These are phyloP conservation scores for Penicillium coprophilum DNA, from an alignment of 495 filamentous ascomycete species.

Conservation along the genomic window DNA sequence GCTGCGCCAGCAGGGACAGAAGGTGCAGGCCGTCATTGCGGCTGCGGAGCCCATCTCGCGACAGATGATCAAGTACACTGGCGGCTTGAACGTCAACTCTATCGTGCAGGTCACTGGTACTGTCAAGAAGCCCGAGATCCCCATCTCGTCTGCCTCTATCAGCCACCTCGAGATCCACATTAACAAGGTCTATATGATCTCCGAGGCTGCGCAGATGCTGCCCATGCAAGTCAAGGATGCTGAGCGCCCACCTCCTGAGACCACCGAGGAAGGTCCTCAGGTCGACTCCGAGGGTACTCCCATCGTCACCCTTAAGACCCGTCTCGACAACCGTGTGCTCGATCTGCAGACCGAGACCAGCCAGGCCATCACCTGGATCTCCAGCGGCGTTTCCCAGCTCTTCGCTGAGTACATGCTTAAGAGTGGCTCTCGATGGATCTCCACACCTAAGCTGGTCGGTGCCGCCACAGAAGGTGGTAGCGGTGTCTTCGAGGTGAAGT, in stretches of 20 bases:
- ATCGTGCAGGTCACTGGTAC: slow-evolving; percentile 76
- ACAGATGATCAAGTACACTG: slow-evolving; percentile 90
- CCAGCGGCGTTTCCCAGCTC: slow-evolving; percentile 74
- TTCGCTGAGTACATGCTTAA: slow-evolving; percentile 78
- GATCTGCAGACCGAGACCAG: slow-evolving; percentile 86
- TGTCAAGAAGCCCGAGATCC: slow-evolving; percentile 70
- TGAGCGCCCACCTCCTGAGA: slow-evolving; percentile 53
- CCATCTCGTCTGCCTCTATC: slow-evolving; percentile 75
- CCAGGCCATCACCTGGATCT: slow-evolving; percentile 82
- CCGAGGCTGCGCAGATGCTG: slow-evolving; percentile 62
- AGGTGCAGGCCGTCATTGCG: slow-evolving; percentile 76
- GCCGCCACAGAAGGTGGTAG: slow-evolving; percentile 92
- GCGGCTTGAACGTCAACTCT: slow-evolving; percentile 74
- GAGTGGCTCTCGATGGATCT: slow-evolving; percentile 81
- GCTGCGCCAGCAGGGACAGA: slow-evolving; percentile 76
- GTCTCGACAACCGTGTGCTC: slow-evolving; percentile 85
- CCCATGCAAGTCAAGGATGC: slow-evolving; percentile 70
- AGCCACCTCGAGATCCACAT: slow-evolving; percentile 77
- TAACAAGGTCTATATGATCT: slow-evolving; percentile 72
- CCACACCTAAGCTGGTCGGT: slow-evolving; percentile 84
- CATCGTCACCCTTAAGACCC: slow-evolving; percentile 70
- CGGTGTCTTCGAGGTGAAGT: slow-evolving; percentile 88
- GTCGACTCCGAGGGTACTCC: slow-evolving; percentile 53
- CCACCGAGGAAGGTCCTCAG: slow-evolving; percentile 44
- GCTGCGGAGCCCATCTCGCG: slow-evolving; percentile 54